Evolutionary conservation across 1,284 basidiomycete species (phyloP).

Genomic region (Pascua sp.): DNA sequence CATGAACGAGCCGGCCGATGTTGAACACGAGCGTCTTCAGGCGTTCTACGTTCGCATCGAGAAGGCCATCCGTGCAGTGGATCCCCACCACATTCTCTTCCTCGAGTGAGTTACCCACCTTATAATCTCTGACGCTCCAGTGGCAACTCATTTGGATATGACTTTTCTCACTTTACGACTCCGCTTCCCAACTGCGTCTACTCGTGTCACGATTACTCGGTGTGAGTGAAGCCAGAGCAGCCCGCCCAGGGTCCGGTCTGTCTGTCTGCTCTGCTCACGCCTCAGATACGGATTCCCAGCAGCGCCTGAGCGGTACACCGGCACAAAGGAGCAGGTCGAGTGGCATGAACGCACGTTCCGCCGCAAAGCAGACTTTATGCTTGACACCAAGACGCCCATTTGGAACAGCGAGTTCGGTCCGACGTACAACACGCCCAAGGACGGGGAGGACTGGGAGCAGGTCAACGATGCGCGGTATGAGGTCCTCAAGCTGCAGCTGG

Average conservation of each 20-base stretch:
- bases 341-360: conserved; percentile 52
- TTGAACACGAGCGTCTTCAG: conserved; percentile 53
- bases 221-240: conserved; percentile 14
- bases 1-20: conserved; percentile 70
- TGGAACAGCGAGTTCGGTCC: conserved; percentile 10
- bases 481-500: conserved; percentile 7
- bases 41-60: conserved; percentile 63
- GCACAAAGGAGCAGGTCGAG: conserved; percentile 54
- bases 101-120: conserved; percentile 11
- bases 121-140: background rate
- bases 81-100: conserved; percentile 59
- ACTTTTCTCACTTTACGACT: conserved; percentile 67
- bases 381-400: conserved; percentile 1
- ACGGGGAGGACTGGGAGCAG: conserved; percentile 1
- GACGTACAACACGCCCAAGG: conserved; percentile 1
- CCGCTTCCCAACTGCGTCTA: conserved; percentile 61
- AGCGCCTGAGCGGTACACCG: conserved; percentile 9
- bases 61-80: conserved; percentile 63
- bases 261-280: too few relatives aligned
- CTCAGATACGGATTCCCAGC: conserved; percentile 2
- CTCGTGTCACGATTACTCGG: conserved; percentile 69
- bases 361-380: conserved; percentile 4
- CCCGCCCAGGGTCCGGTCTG: too few relatives aligned
- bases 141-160: conserved; percentile 67
- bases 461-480: conserved; percentile 3